Evolutionary conservation across 441 rosid genomes (phyloP), one percentile per base, ranked within the genome.

Genomic region (Manihot esculenta): DNA sequence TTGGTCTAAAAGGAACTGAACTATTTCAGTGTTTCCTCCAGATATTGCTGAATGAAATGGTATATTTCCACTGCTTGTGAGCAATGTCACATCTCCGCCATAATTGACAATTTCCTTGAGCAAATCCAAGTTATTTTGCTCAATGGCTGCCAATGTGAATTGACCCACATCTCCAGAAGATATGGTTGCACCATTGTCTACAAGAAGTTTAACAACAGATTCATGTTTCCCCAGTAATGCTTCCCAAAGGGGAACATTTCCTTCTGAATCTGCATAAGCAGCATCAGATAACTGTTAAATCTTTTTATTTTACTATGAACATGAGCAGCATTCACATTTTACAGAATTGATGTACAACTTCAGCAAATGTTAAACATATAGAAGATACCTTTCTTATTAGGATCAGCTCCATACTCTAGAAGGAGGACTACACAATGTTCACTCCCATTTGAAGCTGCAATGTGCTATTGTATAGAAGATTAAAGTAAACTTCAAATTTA

Each of bases 241-340:
- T 74, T 93, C 99, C 98, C 97, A 95, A 35, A 95, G 69, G 5
- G 99, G 90, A 45, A 93, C 84, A 63, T 56, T 89, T 27, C 97
- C 97, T 83, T 95, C 96, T 2, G 88, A 80, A 76, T 95, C 99
- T 93, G 91, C 78, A 68, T 14, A 23, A 67, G 45, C 15, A 67
- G 49, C 61, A 55, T 54, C 18, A 45, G 12, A 51, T 7, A 14
- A 50, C 23, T 48, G 42, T 66, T 21, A 50, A 35, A 38, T 20
- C 11, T 3, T 59, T 30, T 61, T n/a, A n/a, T 6, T 7, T 74
- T 3, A 14, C 61, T 20, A 20, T 12, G 15, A 26, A 24, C 44
- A 66, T 33, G 17, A 63, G 20, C 57, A 51, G 3, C 38, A 66
- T 53, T 66, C 21, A 53, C 49, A 23, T 10, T 62, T 5, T 23